phyloP scores from a whole-genome alignment of 1,284 basidiomycete species.

The Golubevia pallescens region DNA sequence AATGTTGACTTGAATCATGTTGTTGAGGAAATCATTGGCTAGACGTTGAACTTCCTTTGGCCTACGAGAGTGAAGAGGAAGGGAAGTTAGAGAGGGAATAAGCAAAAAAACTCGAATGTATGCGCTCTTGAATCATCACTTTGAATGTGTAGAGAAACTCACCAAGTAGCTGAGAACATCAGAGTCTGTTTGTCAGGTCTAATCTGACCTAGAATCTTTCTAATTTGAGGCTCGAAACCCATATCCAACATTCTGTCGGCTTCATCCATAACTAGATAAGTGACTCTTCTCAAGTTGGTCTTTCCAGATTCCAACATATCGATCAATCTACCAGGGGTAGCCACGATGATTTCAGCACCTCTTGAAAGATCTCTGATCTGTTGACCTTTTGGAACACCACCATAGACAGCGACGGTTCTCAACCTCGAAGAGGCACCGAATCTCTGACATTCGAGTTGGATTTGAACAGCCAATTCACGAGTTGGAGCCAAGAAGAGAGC shows the following conservation, averaged over 20 bases:
- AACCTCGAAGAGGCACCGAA: slow-evolving; percentile 53
- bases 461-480: slow-evolving; percentile 64
- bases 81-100: background rate
- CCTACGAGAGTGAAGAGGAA: background rate
- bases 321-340: slow-evolving; percentile 61
- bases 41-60: slow-evolving; percentile 63
- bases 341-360: slow-evolving; percentile 61
- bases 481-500: slow-evolving; percentile 64
- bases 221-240: slow-evolving; percentile 65
- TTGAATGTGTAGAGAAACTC: background rate
- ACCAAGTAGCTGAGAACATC: slow-evolving; percentile 64
- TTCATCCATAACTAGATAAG: slow-evolving; percentile 64
- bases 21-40: slow-evolving; percentile 57
- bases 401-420: slow-evolving; percentile 57
- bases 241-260: slow-evolving; percentile 64
- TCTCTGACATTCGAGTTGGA: slow-evolving; percentile 62
- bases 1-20: slow-evolving; percentile 63
- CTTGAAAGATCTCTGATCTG: slow-evolving; percentile 61
- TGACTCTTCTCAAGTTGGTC: slow-evolving; percentile 60
- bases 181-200: slow-evolving; percentile 64
- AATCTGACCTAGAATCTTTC: slow-evolving; percentile 62
- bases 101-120: background rate
- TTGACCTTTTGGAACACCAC: slow-evolving; percentile 64
- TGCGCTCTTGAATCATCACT: background rate
- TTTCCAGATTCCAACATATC: slow-evolving; percentile 64